A percentile compares a stretch with the other conserved stretches of the same genome.
Conservation (phyloP, 208 protist genomes). For the Angomonas deanei region DNA sequence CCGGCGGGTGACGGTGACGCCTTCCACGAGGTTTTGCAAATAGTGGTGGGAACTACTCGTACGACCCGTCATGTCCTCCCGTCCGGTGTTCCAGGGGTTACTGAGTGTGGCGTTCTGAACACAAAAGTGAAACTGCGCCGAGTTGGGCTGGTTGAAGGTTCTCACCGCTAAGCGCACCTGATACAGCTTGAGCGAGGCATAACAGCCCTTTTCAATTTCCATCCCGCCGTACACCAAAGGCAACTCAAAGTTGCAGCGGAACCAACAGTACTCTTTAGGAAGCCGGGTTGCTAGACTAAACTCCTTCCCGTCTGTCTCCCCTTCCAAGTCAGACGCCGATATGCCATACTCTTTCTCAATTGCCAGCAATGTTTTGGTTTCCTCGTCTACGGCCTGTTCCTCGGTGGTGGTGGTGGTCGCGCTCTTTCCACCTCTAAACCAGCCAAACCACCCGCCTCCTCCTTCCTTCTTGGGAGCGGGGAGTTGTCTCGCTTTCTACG, state of each 20-base stretch:
- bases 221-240: slow-evolving; percentile 39
- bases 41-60: neutral
- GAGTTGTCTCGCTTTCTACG: neutral
- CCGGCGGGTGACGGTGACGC: slow-evolving; percentile 3
- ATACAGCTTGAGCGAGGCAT: slow-evolving; percentile 39
- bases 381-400: neutral
- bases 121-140: slow-evolving; percentile 47
- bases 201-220: slow-evolving; percentile 47
- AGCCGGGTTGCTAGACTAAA: slow-evolving; percentile 17
- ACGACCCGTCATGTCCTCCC: neutral
- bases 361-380: slow-evolving; percentile 16
- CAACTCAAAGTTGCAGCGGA: slow-evolving; percentile 47
- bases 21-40: slow-evolving; percentile 31
- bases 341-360: slow-evolving; percentile 75
- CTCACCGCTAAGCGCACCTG: slow-evolving; percentile 34
- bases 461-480: neutral
- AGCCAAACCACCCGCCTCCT: slow-evolving; percentile 49
- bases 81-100: neutral
- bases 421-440: slow-evolving; percentile 34
- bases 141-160: slow-evolving; percentile 51
- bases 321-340: slow-evolving; percentile 24
- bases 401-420: neutral
- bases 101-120: slow-evolving; percentile 62
- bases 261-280: slow-evolving; percentile 65
- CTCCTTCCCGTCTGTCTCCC: slow-evolving; percentile 9